Evolutionary conservation across 306 rosid species (phyloP).

Genomic region (Lathyrus sativus): DNA sequence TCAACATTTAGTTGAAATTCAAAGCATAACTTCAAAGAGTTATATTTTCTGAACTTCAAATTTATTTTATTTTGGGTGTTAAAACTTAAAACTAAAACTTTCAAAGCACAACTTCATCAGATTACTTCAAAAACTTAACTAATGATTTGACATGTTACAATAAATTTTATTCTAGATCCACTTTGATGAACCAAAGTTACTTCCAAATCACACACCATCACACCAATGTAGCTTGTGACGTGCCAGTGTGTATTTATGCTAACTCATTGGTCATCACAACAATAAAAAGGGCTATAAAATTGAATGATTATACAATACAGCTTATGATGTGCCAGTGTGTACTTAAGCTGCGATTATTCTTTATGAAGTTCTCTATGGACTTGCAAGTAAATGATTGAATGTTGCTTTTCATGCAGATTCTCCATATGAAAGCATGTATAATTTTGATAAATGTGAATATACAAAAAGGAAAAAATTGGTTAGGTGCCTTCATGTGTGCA

Average conservation of each 20-base stretch:
- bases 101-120: no score
- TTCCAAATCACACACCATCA: background rate
- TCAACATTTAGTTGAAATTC: slow-evolving; percentile 16
- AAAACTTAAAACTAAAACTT: no score
- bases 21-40: background rate
- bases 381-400: slow-evolving; percentile 19
- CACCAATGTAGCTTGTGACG: background rate
- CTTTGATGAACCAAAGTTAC: background rate
- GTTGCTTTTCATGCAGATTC: slow-evolving; percentile 27
- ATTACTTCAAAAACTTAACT: no score
- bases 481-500: slow-evolving; percentile 29
- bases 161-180: background rate
- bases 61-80: background rate
- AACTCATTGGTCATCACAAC: background rate
- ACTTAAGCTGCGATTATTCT: background rate
- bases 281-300: background rate
- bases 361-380: background rate
- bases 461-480: slow-evolving; percentile 3
- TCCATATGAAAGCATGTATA: slow-evolving; percentile 24
- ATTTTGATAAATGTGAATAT: slow-evolving; percentile 26
- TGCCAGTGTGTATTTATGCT: no score
- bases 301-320: background rate
- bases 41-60: background rate
- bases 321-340: background rate
- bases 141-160: no score